Percentiles rank a stretch among this genome's conserved stretches.
These are phyloP conservation scores for Fraxinus ornus DNA, from an alignment of 305 asterid species.

Conservation along the genomic window DNA sequence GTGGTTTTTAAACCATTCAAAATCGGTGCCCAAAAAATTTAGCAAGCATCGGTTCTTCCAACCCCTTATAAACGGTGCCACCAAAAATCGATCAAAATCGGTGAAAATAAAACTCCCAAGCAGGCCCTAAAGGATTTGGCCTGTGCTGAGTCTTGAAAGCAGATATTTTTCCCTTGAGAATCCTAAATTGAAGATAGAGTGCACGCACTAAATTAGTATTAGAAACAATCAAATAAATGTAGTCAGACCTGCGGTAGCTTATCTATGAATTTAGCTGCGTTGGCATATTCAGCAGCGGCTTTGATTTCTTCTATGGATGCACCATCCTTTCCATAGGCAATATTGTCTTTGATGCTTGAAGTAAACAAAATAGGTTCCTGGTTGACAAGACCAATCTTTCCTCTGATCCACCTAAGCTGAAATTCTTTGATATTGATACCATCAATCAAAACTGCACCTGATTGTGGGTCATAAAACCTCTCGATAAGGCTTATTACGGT, in stretches of 20 bases:
- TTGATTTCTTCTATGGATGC: constrained; percentile 50
- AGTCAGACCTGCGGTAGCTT: constrained; percentile 54
- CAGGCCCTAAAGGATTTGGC: not conserved
- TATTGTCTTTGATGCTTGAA: constrained; percentile 54
- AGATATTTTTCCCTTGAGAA: not conserved
- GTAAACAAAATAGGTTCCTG: constrained; percentile 69
- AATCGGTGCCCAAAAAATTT: too few species aligned
- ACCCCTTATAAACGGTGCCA: too few species aligned
- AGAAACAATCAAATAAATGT: not conserved
- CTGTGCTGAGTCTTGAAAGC: not conserved
- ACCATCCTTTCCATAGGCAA: constrained; percentile 59
- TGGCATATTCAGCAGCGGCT: constrained; percentile 52
- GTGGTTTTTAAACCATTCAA: too few species aligned
- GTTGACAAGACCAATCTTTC: constrained; percentile 64
- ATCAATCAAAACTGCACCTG: constrained; percentile 61
- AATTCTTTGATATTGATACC: constrained; percentile 62
- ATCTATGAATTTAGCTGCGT: constrained; percentile 60
- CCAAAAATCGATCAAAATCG: too few species aligned
- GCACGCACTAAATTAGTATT: not conserved
- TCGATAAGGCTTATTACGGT: constrained; percentile 54
- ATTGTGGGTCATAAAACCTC: constrained; percentile 75
- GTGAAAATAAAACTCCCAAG: too few species aligned
- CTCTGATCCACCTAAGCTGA: constrained; percentile 63
- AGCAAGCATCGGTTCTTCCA: too few species aligned
- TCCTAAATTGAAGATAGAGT: not conserved